Evolutionary conservation across 352 stramenopile genomes (phyloP).

Genomic region (Peronosclerospora sorghi): DNA sequence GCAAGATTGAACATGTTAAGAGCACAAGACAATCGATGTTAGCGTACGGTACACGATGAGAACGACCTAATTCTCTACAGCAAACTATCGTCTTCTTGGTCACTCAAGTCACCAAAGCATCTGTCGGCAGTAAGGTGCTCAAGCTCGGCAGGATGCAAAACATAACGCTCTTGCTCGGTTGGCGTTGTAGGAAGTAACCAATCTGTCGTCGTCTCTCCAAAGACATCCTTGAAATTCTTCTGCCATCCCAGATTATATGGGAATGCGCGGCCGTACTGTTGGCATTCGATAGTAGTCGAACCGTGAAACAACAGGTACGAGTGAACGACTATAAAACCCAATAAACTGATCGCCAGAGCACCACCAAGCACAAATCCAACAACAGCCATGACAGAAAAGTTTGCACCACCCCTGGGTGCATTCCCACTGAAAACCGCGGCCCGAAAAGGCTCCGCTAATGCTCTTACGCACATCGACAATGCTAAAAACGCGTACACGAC

Average conservation of each 20-base stretch:
- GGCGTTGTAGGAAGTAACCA: slow-evolving; percentile 43
- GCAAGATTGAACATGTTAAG: slow-evolving; percentile 4
- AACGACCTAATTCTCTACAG: slow-evolving; percentile 21
- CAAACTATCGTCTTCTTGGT: slow-evolving; percentile 44
- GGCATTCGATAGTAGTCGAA: slow-evolving; percentile 72
- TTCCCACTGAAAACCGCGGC: slow-evolving; percentile 17
- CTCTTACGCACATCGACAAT: slow-evolving; percentile 43
- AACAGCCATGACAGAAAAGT: slow-evolving; percentile 37
- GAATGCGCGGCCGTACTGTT: slow-evolving; percentile 49
- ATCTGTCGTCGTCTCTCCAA: slow-evolving; percentile 42
- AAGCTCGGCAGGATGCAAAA: slow-evolving; percentile 34
- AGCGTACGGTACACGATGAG: slow-evolving; percentile 4
- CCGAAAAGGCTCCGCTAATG: slow-evolving; percentile 43
- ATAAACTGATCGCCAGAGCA: slow-evolving; percentile 53
- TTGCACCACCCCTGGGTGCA: slow-evolving; percentile 4
- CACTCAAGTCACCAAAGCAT: slow-evolving; percentile 34
- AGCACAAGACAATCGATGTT: slow-evolving; percentile 1
- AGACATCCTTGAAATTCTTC: slow-evolving; percentile 38
- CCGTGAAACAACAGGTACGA: slow-evolving; percentile 52
- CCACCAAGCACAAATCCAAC: slow-evolving; percentile 65
- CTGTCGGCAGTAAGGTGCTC: slow-evolving; percentile 34
- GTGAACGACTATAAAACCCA: slow-evolving; percentile 67
- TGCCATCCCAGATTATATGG: slow-evolving; percentile 63
- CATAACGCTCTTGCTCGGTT: slow-evolving; percentile 6
- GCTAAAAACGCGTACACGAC: slow-evolving; percentile 65